Evolutionary conservation across 1,139 yeast genomes (phyloP), one percentile per base, ranked within the genome.

Genomic region (Geotrichum citri-aurantii): DNA sequence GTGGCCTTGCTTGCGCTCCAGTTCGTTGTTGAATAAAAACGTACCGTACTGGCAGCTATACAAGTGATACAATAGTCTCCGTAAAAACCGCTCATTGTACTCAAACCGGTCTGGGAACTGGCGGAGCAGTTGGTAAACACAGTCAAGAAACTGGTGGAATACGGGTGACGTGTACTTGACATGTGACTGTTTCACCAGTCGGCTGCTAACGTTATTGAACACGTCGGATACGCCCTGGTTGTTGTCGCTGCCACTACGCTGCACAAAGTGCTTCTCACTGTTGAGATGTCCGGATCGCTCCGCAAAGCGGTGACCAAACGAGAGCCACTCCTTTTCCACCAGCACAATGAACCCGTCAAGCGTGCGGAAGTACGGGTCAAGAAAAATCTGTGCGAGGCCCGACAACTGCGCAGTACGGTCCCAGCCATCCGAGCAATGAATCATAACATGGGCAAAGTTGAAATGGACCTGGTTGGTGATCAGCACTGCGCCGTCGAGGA

Each of bases 361-460:
- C 0, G 99, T 91, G 64, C 99, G 79, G 71, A 81, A 93, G 69
- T 81, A 90, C 0, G 98, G 98, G 71, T 95, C 99, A 24, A 92
- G 77, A 68, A 96, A 89, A 7, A 95, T 74, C 71, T 93, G 95
- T 50, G 92, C 84, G 61, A 93, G 74, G 3, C 97, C 87, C 10
- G 92, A 81, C 0, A 92, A 82, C 69, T 93, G 98, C 0, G 97
- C 83, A 0, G 99, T 95, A 61, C 99, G 78, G 70, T 93, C 99
- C 99, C 99, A 93, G 0, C 99, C 99, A 74, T 93, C 99, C 0
- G 97, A 91, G 70, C 99, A 93, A 73, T 93, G 99, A 11, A 95
- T 81, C 7, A 93, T 71, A 6, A 93, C 82, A 71, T 92, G 95
- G 14, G 95, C 87, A 62, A 86, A 84, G 69, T 90, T 88, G 66